Base-by-base conservation (phyloP, 108 stramenopile genomes). In the Thalassiosira profunda region DNA sequence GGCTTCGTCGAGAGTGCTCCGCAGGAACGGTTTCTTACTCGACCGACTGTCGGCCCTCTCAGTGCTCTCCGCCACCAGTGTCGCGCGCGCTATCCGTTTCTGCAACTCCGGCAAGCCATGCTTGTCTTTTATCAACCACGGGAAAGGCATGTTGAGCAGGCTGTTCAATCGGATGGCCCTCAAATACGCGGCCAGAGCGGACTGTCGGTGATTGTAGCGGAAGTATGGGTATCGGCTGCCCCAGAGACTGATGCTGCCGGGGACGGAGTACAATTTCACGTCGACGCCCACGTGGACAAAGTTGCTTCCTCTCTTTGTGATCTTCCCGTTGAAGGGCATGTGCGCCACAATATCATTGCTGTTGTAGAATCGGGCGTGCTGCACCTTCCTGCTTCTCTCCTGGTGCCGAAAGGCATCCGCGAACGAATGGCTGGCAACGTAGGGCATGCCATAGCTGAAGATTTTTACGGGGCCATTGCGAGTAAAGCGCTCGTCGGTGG, bases 401-500 rank as follows among this genome's bases (percentile, higher is more conserved):
- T 87, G 86, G 57, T 87, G 81, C 3, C 81, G 67, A 58, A 84
- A 76, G 3, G 82, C 64, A 58, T 84, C 86, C 15, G 62, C 76
- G 67, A 84, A 87, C 6, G 72, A 42, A 59, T 84, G 67, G 14
- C 80, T 65, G 12, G 57, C 86, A 46, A 81, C 64, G 44, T 80
- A 81, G 1, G 88, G 88, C 47, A 79, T 60, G 15, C 85, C 88
- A 72, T 85, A 89, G 2, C 84, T 83, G 41, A 75, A 72, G 12
- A 82, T 71, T 48, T 85, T 77, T 17, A 89, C 74, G 7, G 88
- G 84, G 6, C 84, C 88, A 57, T 76, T 76, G 38, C 65, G 67
- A 45, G 86, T 89, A 33, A 89, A 84, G 23, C 86, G 74, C 17
- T 89, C 76, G 35, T 89, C 86, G 1, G 81, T 86, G 0, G 85